phyloP scores from a whole-genome alignment of 2,329 filamentous ascomycete genomes.

The Ciborinia camelliae region DNA sequence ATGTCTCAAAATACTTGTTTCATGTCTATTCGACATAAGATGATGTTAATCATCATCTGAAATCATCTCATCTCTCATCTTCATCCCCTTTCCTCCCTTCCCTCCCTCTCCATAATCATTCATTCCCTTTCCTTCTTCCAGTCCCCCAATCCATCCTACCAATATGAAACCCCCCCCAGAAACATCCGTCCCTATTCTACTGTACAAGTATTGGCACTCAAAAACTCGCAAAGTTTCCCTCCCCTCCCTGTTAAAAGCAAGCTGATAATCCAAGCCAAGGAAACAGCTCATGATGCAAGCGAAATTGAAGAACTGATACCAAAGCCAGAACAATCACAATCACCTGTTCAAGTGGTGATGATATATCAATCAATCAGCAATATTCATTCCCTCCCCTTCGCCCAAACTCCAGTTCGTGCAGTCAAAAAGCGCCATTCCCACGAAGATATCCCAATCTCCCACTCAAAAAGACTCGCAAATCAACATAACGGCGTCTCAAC shows the following conservation, averaged over 20 bases:
- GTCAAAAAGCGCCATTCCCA: conserved; percentile 13
- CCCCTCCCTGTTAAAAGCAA: conserved; percentile 1
- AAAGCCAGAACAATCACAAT: conserved; percentile 3
- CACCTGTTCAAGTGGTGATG: neutral
- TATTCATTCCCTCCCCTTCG: conserved; percentile 6
- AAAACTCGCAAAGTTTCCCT: conserved; percentile 1
- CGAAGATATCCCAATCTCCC: conserved; percentile 3
- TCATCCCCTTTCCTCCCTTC: neutral
- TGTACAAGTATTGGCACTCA: conserved; percentile 11
- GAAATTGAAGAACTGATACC: neutral
- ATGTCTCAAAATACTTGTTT: too few species aligned
- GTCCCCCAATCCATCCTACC: neutral
- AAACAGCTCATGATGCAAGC: conserved; percentile 2
- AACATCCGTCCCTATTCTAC: conserved; percentile 1
- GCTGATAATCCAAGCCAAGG: conserved; percentile 1
- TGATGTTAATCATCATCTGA: neutral
- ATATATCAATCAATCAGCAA: conserved; percentile 10
- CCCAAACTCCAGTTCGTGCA: conserved; percentile 17
- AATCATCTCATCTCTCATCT: conserved; percentile 9
- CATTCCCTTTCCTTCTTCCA: neutral
- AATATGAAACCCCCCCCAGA: neutral
- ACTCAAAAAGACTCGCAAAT: conserved; percentile 2
- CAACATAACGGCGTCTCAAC: conserved; percentile 3
- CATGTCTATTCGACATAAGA: neutral
- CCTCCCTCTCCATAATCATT: neutral